These are phyloP conservation scores for Malus hybrid DNA, from an alignment of 331 rosid genomes.

Conservation along the genomic window DNA sequence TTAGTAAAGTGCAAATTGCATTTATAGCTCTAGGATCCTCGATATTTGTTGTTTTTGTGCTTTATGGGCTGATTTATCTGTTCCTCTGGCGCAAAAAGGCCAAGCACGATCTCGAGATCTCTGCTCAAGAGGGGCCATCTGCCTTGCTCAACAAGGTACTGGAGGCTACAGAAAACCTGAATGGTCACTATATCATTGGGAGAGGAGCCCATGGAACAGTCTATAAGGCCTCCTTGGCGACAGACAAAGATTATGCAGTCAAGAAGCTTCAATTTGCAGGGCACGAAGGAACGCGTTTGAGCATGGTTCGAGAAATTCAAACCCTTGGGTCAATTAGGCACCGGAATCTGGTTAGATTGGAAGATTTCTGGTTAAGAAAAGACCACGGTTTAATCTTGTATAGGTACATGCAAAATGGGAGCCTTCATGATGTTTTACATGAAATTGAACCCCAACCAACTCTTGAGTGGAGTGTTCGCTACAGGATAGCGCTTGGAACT, in stretches of 20 bases:
- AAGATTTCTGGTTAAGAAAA: constrained; percentile 47
- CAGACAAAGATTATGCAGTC: constrained; percentile 41
- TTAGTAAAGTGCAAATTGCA: constrained; percentile 26
- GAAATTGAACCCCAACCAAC: constrained; percentile 32
- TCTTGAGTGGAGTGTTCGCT: constrained; percentile 54
- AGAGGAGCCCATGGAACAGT: constrained; percentile 89
- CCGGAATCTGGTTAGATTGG: constrained; percentile 62
- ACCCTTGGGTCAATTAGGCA: constrained; percentile 59
- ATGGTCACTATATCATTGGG: constrained; percentile 46
- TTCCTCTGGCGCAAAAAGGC: constrained; percentile 18
- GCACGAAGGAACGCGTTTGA: constrained; percentile 28
- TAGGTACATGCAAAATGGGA: constrained; percentile 64
- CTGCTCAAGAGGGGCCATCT: constrained; percentile 26
- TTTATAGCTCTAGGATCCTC: constrained; percentile 54
- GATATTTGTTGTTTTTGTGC: constrained; percentile 20
- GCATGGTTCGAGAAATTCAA: constrained; percentile 61
- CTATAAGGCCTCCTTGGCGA: constrained; percentile 49
- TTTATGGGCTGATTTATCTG: constrained; percentile 33
- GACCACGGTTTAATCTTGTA: constrained; percentile 66
- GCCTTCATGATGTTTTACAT: constrained; percentile 76
- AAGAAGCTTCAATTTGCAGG: constrained; percentile 59
- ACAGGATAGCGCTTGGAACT: constrained; percentile 63
- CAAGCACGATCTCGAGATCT: constrained; percentile 20
- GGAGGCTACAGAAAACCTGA: constrained; percentile 56
- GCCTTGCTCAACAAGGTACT: constrained; percentile 41